Evolutionary conservation across 805 yeast species (phyloP), one percentile per base, ranked within the genome.

Genomic region (Zygoascus ofunaensis): DNA sequence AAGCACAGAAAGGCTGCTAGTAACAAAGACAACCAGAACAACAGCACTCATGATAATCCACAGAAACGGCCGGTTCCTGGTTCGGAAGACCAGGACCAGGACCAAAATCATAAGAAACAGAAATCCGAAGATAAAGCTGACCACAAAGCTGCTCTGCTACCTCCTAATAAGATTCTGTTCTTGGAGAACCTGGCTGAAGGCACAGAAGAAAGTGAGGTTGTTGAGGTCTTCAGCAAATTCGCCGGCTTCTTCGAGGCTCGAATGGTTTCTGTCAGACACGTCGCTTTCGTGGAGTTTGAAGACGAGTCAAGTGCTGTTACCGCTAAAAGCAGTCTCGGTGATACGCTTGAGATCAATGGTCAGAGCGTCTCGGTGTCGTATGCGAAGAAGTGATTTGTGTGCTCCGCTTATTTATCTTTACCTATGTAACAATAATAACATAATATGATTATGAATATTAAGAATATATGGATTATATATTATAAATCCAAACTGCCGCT

Each of bases 281-380:
- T 90, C 38, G 94, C 92, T 8, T 82, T 90, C 61, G 72, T 90
- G 2, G 97, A 90, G 54, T 90, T 80, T 58, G 77, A 73, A 20
- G 64, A 67, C 4, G 81, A 77, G 19, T 55, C 61, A 1, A 61
- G 67, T 34, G 81, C 95, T 0, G 67, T 69, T 2, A 56, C 51
- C 2, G 74, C 65, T 2, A 26, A 26, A 12, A 26, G 12, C 12
- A 65, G 63, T 48, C 56, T 59, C 32, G 56, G 52, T 2, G 52
- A 56, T 1, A 49, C 55, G 15, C 44, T 60, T 34, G 48, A 34
- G 26, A 39, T 63, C 18, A 60, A 50, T 14, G 61, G 49, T n/a
- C 55, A 45, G 17, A 41, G 42, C 21, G 50, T 60, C 14, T 46
- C 40, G 39, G 54, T 64, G 5, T 58, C 64, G 4, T 64, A 49